These are phyloP conservation scores for Coriolopsis trogii DNA, from an alignment of 1,284 basidiomycete species.

Conservation along the genomic window DNA sequence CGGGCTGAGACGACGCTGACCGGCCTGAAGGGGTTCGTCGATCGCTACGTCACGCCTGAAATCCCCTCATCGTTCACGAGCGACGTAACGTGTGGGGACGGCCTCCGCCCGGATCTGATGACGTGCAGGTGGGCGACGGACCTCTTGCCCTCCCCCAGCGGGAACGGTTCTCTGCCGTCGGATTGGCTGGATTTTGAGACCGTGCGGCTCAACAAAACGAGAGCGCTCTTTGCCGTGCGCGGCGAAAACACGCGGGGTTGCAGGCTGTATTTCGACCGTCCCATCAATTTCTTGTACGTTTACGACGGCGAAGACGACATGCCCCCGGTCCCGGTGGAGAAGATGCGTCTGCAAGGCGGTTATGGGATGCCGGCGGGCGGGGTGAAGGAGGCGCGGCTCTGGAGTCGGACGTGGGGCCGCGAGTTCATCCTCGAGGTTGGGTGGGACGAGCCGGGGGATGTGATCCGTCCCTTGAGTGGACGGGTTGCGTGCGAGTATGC, in stretches of 20 bases:
- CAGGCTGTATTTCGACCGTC: conserved; percentile 59
- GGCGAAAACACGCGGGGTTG: conserved; percentile 67
- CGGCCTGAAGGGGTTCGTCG: conserved; percentile 48
- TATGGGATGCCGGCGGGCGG: conserved; percentile 47
- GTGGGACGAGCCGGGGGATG: conserved; percentile 42
- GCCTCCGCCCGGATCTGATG: conserved; percentile 35
- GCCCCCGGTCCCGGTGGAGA: conserved; percentile 24
- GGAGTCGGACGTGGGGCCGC: conserved; percentile 71
- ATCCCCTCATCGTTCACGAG: conserved; percentile 54
- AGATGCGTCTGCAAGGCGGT: conserved; percentile 44
- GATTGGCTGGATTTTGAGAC: conserved; percentile 35
- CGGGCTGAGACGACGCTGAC: conserved; percentile 46
- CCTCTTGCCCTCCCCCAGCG: conserved; percentile 37
- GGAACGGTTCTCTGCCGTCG: conserved; percentile 9
- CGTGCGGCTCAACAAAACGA: conserved; percentile 38
- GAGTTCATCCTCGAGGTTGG: conserved; percentile 58
- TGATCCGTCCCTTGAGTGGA: conserved; percentile 45
- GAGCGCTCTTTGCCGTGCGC: conserved; percentile 41
- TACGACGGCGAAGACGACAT: conserved; percentile 9
- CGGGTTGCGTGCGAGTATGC: conserved; percentile 70
- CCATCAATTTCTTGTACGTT: conserved; percentile 46
- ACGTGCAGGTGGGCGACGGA: conserved; percentile 39
- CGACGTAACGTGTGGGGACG: conserved; percentile 30
- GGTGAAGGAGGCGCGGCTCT: conserved; percentile 54
- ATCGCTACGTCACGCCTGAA: conserved; percentile 44